Conservation (phyloP, 805 yeast species). For the Metschnikowia aberdeeniae region DNA sequence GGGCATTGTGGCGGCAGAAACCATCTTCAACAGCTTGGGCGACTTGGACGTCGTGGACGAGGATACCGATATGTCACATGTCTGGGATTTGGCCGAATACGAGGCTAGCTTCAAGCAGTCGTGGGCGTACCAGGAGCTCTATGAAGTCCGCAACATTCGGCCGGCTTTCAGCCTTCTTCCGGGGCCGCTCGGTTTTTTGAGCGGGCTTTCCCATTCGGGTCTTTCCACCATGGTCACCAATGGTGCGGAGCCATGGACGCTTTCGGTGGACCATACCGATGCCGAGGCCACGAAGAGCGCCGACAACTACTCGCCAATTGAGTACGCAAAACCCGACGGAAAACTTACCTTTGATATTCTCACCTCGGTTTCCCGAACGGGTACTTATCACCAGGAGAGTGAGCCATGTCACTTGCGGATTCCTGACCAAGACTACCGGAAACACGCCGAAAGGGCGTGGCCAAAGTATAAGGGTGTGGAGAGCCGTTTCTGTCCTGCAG, state of each 20-base stretch:
- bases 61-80: constrained; percentile 36
- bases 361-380: constrained; percentile 95
- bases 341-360: constrained; percentile 83
- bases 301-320: constrained; percentile 59
- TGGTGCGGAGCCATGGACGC: constrained; percentile 88
- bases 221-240: constrained; percentile 69
- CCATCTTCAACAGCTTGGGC: constrained; percentile 47
- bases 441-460: constrained; percentile 66
- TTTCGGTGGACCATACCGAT: constrained; percentile 66
- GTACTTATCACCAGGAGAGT: constrained; percentile 92
- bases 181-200: constrained; percentile 62
- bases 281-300: constrained; percentile 71
- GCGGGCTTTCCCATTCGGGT: constrained; percentile 85
- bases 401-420: constrained; percentile 82
- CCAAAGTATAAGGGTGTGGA: constrained; percentile 85
- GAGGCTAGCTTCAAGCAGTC: constrained; percentile 65
- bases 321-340: constrained; percentile 96
- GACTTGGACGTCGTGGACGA: constrained; percentile 47
- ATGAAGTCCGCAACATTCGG: constrained; percentile 83
- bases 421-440: constrained; percentile 54
- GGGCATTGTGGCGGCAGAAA: constrained; percentile 93
- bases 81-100: constrained; percentile 53
- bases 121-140: constrained; percentile 83
- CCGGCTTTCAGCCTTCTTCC: constrained; percentile 71
- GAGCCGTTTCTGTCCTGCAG: constrained; percentile 95